Evolutionary conservation across 2,329 filamentous ascomycete genomes (phyloP).

Genomic region (Talaromyces sp.): DNA sequence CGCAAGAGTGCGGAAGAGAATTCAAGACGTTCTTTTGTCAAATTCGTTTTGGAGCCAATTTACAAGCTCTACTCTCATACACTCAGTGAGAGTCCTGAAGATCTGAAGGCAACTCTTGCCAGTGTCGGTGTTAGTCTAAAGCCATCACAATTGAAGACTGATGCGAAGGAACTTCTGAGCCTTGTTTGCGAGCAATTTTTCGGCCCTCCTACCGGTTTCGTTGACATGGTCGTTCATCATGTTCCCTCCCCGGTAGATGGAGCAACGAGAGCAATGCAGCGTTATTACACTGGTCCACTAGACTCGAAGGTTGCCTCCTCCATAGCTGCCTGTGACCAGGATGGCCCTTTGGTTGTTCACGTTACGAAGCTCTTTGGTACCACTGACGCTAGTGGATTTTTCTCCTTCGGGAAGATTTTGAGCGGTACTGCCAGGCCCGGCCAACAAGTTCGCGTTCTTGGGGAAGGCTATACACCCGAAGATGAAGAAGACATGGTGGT

Average conservation of each 20-base stretch:
- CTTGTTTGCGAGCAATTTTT: constrained; percentile 96
- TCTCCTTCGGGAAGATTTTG: constrained; percentile 87
- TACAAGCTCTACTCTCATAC: constrained; percentile 98
- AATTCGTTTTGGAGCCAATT: constrained; percentile 93
- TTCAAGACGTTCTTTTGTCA: constrained; percentile 83
- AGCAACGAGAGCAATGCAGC: constrained; percentile 73
- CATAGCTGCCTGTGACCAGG: constrained; percentile 81
- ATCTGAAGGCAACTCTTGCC: constrained; percentile 76
- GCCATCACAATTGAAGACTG: constrained; percentile 86
- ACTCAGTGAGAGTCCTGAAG: constrained; percentile 84
- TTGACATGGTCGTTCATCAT: constrained; percentile 92
- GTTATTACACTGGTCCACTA: constrained; percentile 87
- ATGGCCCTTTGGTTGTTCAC: constrained; percentile 88
- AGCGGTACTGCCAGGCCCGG: constrained; percentile 86
- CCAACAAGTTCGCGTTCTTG: constrained; percentile 83
- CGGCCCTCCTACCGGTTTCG: constrained; percentile 82
- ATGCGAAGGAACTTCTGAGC: constrained; percentile 85
- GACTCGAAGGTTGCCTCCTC: constrained; percentile 78
- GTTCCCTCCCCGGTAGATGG: constrained; percentile 83
- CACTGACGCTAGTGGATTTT: constrained; percentile 84
- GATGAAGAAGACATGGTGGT: constrained; percentile 97
- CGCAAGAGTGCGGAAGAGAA: constrained; percentile 80
- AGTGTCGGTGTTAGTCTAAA: constrained; percentile 84
- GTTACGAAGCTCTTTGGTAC: constrained; percentile 93
- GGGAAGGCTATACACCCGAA: constrained; percentile 93